phyloP scores from a whole-genome alignment of 2,329 filamentous ascomycete genomes.

The Aspergillus chevalieri region DNA sequence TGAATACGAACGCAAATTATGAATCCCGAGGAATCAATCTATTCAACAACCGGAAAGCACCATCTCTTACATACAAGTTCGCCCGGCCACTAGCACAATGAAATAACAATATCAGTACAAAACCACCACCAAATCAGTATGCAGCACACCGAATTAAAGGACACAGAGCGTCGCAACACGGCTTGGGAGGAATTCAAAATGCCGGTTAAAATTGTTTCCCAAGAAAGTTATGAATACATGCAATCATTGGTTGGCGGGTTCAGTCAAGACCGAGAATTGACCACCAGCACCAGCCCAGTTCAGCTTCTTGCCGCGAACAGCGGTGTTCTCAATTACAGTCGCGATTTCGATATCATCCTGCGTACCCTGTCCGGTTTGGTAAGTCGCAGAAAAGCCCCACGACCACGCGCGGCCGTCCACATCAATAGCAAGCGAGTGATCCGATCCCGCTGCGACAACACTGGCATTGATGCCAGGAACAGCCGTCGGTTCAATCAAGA shows the following conservation, averaged over 20 bases:
- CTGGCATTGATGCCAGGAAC: conserved; percentile 56
- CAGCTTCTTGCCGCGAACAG: conserved; percentile 67
- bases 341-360: conserved; percentile 74
- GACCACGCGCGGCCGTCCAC: conserved; percentile 64
- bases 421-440: conserved; percentile 68
- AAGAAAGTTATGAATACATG: background rate
- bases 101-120: background rate
- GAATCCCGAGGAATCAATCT: background rate
- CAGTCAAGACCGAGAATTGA: conserved; percentile 55
- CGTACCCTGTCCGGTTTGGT: conserved; percentile 71
- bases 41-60: background rate
- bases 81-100: background rate
- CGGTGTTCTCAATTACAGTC: conserved; percentile 77
- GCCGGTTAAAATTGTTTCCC: background rate
- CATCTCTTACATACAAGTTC: background rate
- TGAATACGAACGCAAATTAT: background rate
- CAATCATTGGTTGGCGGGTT: conserved; percentile 15
- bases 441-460: conserved; percentile 58
- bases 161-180: background rate
- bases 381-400: conserved; percentile 76
- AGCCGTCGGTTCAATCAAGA: conserved; percentile 60
- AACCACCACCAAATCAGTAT: background rate
- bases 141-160: background rate
- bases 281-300: conserved; percentile 79
- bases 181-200: too few relatives aligned